phyloP scores from a whole-genome alignment of 495 filamentous ascomycete genomes.

The Recurvomyces mirabilis region DNA sequence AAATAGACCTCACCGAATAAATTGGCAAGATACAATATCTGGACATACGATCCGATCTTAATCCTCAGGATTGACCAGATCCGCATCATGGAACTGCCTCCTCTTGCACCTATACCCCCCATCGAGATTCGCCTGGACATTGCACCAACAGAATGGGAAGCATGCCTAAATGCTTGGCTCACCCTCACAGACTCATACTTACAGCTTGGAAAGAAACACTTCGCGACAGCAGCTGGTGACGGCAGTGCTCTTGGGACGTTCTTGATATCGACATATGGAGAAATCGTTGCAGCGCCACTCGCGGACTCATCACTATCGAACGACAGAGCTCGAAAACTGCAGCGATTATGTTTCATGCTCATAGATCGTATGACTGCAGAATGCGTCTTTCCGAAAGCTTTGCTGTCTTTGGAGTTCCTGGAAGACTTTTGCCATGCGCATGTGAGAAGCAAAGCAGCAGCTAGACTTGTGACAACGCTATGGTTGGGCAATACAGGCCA shows the following conservation, averaged over 20 bases:
- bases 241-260: constrained; percentile 44
- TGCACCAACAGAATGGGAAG: constrained; percentile 60
- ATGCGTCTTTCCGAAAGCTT: constrained; percentile 30
- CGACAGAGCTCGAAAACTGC: constrained; percentile 42
- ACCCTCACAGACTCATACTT: constrained; percentile 52
- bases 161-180: constrained; percentile 68
- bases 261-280: constrained; percentile 48
- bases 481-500: constrained; percentile 36
- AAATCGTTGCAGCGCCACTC: constrained; percentile 26
- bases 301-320: constrained; percentile 32
- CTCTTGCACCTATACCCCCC: constrained; percentile 64
- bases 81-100: constrained; percentile 48
- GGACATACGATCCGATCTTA: no score
- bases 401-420: constrained; percentile 49
- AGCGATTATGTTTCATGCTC: constrained; percentile 52
- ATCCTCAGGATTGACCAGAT: no score
- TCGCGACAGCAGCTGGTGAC: constrained; percentile 42
- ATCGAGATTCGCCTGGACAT: constrained; percentile 54
- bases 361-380: constrained; percentile 37
- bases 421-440: constrained; percentile 46
- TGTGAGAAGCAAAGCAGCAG: constrained; percentile 39
- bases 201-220: constrained; percentile 42
- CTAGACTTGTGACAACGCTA: constrained; percentile 31
- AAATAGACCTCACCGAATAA: no score
- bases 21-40: no score